phyloP scores from a whole-genome alignment of 306 rosid species.

The Myrica gale region DNA sequence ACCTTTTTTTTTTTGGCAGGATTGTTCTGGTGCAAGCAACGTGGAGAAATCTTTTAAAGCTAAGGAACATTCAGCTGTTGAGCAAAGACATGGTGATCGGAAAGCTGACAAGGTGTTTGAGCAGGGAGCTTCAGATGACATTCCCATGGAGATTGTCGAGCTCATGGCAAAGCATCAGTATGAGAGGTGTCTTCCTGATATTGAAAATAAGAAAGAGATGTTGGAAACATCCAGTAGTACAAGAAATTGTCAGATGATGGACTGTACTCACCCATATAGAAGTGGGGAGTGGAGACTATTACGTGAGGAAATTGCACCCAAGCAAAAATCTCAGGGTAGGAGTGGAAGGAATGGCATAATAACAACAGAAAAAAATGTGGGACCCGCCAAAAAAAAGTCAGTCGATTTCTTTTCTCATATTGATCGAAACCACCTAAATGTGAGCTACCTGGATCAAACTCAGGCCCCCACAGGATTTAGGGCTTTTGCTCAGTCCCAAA shows the following conservation, averaged over 20 bases:
- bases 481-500: slow-evolving; percentile 55
- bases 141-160: slow-evolving; percentile 94
- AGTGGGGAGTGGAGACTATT: slow-evolving; percentile 41
- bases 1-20: slow-evolving; percentile 46
- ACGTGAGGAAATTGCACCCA: slow-evolving; percentile 41
- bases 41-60: slow-evolving; percentile 40
- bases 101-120: slow-evolving; percentile 47
- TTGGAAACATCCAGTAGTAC: slow-evolving; percentile 42
- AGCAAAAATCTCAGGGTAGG: slow-evolving; percentile 46
- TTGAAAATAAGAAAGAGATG: slow-evolving; percentile 36
- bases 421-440: slow-evolving; percentile 34
- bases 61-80: slow-evolving; percentile 38
- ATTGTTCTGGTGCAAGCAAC: slow-evolving; percentile 44
- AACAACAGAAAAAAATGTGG: slow-evolving; percentile 43
- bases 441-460: slow-evolving; percentile 46
- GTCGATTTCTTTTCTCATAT: slow-evolving; percentile 48
- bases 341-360: slow-evolving; percentile 39
- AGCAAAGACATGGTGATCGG: slow-evolving; percentile 43
- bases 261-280: slow-evolving; percentile 34
- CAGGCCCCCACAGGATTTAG: slow-evolving; percentile 37
- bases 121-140: slow-evolving; percentile 65
- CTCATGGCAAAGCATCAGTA: slow-evolving; percentile 85
- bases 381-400: slow-evolving; percentile 48
- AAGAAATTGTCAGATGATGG: slow-evolving; percentile 42
- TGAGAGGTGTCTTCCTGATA: slow-evolving; percentile 70